Percentiles rank a stretch among this genome's conserved stretches.
Evolutionary conservation across 768 basidiomycete species (phyloP).

Genomic region (Kwoniella europaea): DNA sequence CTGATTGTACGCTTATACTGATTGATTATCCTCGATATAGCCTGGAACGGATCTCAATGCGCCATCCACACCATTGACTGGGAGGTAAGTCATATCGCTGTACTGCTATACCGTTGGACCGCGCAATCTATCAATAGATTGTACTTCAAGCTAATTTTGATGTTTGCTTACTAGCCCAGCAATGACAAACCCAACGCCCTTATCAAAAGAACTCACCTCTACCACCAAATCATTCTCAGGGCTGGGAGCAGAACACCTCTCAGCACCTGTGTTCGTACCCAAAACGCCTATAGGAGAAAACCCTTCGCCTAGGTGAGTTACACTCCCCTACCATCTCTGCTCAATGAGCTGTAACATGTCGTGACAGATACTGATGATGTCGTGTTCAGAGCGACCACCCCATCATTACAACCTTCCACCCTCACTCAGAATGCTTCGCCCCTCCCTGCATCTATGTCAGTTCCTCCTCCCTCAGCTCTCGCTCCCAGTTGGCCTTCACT

Average conservation of each 20-base stretch:
- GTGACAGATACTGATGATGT: background rate
- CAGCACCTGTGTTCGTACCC: constrained; percentile 54
- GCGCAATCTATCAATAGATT: background rate
- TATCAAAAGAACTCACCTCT: constrained; percentile 12
- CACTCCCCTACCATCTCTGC: background rate
- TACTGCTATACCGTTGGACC: background rate
- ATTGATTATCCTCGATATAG: background rate
- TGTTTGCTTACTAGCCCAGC: background rate
- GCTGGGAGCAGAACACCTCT: constrained; percentile 41
- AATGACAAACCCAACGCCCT: constrained; percentile 12
- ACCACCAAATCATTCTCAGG: constrained; percentile 16
- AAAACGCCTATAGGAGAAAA: constrained; percentile 41
- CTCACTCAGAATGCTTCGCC: constrained; percentile 15
- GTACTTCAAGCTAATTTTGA: background rate
- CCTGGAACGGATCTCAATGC: constrained; percentile 31
- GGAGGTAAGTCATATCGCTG: constrained; percentile 14
- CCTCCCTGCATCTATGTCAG: constrained; percentile 1
- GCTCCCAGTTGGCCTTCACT: constrained; percentile 21
- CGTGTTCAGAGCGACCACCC: constrained; percentile 15
- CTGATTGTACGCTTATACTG: background rate
- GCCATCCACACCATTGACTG: background rate
- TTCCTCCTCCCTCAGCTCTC: background rate
- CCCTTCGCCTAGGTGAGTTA: constrained; percentile 35
- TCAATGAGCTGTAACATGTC: too few species aligned
- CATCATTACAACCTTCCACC: constrained; percentile 8